Conservation (phyloP, 306 rosid genomes). For the Cajanus cajan region DNA sequence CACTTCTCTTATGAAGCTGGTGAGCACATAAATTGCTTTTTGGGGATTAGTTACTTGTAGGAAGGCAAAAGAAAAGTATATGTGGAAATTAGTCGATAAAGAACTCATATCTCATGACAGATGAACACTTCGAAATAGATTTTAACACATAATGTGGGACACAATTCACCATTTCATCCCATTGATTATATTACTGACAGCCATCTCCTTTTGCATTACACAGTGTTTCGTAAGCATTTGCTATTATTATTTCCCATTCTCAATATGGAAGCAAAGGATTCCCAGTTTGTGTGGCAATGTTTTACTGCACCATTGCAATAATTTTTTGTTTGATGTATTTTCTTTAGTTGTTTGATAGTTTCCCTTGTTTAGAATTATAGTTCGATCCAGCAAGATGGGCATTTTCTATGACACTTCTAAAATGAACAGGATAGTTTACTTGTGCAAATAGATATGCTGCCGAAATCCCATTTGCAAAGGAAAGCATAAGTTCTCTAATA, state of each 20-base stretch:
- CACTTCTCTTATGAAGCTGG: slow-evolving; percentile 92
- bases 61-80: background rate
- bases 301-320: background rate
- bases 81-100: background rate
- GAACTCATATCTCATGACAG: background rate
- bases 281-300: background rate
- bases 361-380: background rate
- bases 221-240: background rate
- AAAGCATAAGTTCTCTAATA: background rate
- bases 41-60: background rate
- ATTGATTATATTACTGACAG: background rate
- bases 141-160: background rate
- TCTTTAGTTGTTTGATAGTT: background rate
- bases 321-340: background rate
- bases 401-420: background rate
- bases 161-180: background rate
- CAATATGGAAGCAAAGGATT: background rate
- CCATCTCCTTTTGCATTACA: background rate
- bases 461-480: slow-evolving; percentile 1
- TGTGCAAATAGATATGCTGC: slow-evolving; percentile 8
- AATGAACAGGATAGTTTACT: slow-evolving; percentile 3
- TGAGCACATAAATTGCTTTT: slow-evolving; percentile 26
- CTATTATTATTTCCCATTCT: background rate
- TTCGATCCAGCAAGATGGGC: background rate
- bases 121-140: background rate